Evolutionary conservation across 2,329 filamentous ascomycete genomes (phyloP), one percentile per base, ranked within the genome.

Genomic region (Colletotrichum aenigma): DNA sequence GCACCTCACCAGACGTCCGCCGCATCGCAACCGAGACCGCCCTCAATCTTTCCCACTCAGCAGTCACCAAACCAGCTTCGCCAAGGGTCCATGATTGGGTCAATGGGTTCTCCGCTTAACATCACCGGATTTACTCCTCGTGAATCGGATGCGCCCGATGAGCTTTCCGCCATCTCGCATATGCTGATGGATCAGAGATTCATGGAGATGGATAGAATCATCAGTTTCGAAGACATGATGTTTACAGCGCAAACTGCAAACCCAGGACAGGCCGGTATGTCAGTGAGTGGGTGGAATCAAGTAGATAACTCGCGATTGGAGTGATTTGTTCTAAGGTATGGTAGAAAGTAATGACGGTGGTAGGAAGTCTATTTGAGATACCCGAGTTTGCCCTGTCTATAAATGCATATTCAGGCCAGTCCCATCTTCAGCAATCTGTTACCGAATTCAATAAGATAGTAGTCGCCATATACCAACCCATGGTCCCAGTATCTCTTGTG

Each of bases 401-500:
- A 2, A 36, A 18, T 26, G 34, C 61, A 9, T 21, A 52, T 7
- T 64, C 64, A 81, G 12, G 52, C 69, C 26, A 79, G 48, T 12
- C 80, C 81, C 82, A 84, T 82, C 55, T 79, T 78, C 61, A 88
- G 74, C 16, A 88, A 74, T 71, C 85, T 84, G 71, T 88, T 88
- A 4, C 86, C 86, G 77, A 87, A 86, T 71, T 87, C 86, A 6
- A 89, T 78, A 18, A 89, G 79, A 75, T 86, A 89, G 75, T 89
- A 89, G 76, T 89, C 88, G 0, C 84, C 88, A 80, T 89, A 89
- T 3, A 89, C 87, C 12, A 89, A 71, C 0, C 88, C 87, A 74
- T 86, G 84, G 13, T 85, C 80, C 76, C 81, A 81, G 38, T 83
- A 84, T 36, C 82, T 71, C 73, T 80, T 80, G 15, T 79, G 78